A percentile compares a stretch with the other conserved stretches of the same genome.
phyloP scores from a whole-genome alignment of 2,329 filamentous ascomycete species.

The Verticillium alfalfae region DNA sequence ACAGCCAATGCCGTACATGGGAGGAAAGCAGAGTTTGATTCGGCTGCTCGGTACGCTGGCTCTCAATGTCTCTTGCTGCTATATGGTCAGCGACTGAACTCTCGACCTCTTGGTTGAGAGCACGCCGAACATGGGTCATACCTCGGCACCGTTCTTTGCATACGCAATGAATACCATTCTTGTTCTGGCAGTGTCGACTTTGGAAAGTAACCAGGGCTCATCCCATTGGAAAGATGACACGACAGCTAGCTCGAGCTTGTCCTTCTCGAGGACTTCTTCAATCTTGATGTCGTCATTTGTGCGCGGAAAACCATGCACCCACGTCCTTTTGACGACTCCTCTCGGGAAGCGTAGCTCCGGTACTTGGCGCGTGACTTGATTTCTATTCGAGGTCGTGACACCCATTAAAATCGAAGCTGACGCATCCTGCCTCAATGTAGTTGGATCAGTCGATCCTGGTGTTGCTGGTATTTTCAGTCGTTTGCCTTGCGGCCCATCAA shows the following conservation, averaged over 20 bases:
- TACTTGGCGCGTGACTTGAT: neutral
- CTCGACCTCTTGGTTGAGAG: neutral
- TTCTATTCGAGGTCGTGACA: neutral
- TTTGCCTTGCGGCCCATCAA: neutral
- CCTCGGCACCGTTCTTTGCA: conserved; percentile 46
- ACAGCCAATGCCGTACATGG: conserved; percentile 65
- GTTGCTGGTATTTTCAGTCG: neutral
- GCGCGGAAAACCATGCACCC: conserved; percentile 58
- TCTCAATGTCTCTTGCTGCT: conserved; percentile 42
- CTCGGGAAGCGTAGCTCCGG: conserved; percentile 34
- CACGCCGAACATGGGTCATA: conserved; percentile 21
- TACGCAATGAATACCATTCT: conserved; percentile 58
- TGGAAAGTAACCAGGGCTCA: conserved; percentile 69
- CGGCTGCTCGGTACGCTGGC: conserved; percentile 41
- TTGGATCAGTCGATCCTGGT: neutral
- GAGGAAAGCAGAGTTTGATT: conserved; percentile 74
- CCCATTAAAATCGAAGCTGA: neutral
- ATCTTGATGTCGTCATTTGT: conserved; percentile 72
- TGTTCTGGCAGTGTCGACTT: conserved; percentile 56
- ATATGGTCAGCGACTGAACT: neutral
- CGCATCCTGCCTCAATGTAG: too few relatives aligned
- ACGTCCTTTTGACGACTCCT: conserved; percentile 78
- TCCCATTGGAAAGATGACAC: conserved; percentile 88
- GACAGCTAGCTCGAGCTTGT: conserved; percentile 68
- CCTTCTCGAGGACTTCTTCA: conserved; percentile 76